Base-by-base conservation (phyloP, 331 rosid genomes). In the Pyracantha coccinea region DNA sequence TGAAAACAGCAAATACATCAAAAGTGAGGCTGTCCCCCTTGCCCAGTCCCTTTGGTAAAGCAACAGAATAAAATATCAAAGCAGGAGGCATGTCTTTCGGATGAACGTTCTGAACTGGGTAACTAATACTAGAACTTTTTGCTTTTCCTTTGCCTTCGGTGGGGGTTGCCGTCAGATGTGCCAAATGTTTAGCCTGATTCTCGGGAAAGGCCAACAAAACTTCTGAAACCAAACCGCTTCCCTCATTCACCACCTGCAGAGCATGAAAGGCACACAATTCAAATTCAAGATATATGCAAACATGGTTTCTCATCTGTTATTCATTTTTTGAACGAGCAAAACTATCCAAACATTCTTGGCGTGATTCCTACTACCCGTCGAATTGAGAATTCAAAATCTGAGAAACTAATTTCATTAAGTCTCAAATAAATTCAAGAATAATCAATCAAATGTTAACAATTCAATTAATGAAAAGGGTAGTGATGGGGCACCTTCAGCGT, bases 141-240 rank as follows among this genome's bases (percentile, higher is more conserved):
- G 21, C 85, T 80, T 90, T 95, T 41, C 96, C 97, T 70, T 84
- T 95, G 75, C 96, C 93, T 82, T 81, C 96, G 31, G 61, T 83
- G 29, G 71, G 50, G 45, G 77, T 53, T 61, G 84, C 97, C 7
- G 38, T 58, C 84, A 95, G 74, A 82, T 87, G 80, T 50, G 98
- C 92, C 84, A 95, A 78, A 83, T 90, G 75, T 6, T 81, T 85
- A 21, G 84, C 88, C 81, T 85, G 96, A 44, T 41, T 69, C 8
- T 88, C 97, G 23, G 99, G 97, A 85, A 92, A 83, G n/a, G 92
- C 50, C 84, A 92, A 75, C 79, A 87, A 57, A 78, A 95, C 70
- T 78, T 89, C 90, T 0, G 91, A 80, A 27, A 82, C 93, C 77
- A 55, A 66, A 72, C 82, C 79, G 60, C 83, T 85, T 72, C 99